phyloP scores from a whole-genome alignment of 2,329 filamentous ascomycete genomes.

The Calonectria fujianensis region DNA sequence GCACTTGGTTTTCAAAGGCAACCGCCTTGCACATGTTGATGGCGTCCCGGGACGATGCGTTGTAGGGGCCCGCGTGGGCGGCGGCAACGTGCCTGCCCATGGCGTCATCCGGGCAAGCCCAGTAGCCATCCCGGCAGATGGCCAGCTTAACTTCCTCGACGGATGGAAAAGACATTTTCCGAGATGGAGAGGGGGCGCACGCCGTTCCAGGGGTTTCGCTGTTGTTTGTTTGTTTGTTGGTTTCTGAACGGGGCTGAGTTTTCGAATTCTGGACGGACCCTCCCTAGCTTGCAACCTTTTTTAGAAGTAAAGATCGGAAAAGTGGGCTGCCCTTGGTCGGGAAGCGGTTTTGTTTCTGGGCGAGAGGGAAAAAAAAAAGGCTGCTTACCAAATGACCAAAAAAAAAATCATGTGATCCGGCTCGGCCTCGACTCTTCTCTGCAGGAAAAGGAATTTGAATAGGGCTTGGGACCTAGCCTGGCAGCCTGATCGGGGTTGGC shows the following conservation, averaged over 20 bases:
- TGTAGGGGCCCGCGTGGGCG: conserved; percentile 8
- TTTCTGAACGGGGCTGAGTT: no score
- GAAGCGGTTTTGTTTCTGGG: background rate
- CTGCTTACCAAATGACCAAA: conserved; percentile 12
- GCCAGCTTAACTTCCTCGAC: background rate
- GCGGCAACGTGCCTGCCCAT: conserved; percentile 8
- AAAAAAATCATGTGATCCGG: background rate
- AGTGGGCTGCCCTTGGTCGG: background rate
- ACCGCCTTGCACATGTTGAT: conserved; percentile 6
- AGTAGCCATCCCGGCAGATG: background rate
- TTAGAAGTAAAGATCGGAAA: background rate
- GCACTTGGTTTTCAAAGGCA: background rate
- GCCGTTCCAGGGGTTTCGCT: no score
- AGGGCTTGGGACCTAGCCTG: background rate
- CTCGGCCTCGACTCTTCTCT: background rate
- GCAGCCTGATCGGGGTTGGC: conserved; percentile 18
- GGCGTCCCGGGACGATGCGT: background rate
- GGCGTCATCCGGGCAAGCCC: background rate
- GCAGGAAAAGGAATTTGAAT: conserved; percentile 14
- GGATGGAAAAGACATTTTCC: background rate
- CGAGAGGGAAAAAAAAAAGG: background rate
- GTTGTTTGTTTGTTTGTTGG: no score
- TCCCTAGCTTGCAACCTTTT: background rate
- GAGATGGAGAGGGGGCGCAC: background rate
- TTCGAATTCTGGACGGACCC: background rate